These are phyloP conservation scores for Podospora pseudoanserina DNA, from an alignment of 495 filamentous ascomycete genomes.

Conservation along the genomic window DNA sequence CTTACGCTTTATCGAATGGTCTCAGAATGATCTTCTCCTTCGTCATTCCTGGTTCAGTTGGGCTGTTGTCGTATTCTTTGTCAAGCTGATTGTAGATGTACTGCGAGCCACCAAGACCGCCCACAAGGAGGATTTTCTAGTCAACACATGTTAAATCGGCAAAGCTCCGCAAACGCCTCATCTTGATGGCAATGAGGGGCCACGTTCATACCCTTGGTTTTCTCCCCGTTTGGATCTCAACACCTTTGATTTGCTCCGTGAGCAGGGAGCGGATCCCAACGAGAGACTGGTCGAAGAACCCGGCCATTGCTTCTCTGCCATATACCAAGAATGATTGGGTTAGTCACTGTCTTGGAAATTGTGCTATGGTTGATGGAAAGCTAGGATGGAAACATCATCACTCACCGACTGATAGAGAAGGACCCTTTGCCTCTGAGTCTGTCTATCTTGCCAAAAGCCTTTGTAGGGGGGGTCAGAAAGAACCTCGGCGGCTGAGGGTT, in stretches of 20 bases:
- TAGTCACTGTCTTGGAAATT: neutral
- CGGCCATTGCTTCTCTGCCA: conserved; percentile 12
- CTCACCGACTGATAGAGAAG: neutral
- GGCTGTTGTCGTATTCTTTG: conserved; percentile 1
- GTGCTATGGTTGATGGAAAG: too few relatives aligned
- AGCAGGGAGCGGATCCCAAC: conserved; percentile 3
- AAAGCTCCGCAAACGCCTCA: neutral
- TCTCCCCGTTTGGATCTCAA: neutral
- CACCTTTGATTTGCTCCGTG: conserved; percentile 5
- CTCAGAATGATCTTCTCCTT: neutral
- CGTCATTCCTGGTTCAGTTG: neutral
- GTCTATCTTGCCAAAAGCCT: conserved; percentile 5
- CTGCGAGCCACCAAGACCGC: conserved; percentile 25
- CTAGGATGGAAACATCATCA: neutral
- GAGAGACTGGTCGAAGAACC: conserved; percentile 3
- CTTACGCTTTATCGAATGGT: neutral
- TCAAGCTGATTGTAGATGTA: conserved; percentile 23
- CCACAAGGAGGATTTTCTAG: conserved; percentile 28
- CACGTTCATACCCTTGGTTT: neutral
- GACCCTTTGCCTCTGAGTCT: neutral
- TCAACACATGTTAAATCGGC: neutral
- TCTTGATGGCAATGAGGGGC: neutral
- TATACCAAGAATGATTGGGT: neutral
- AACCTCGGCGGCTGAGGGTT: conserved; percentile 10
- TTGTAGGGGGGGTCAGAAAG: conserved; percentile 17